phyloP scores from a whole-genome alignment of 768 basidiomycete genomes.

The Trametes coccinea region DNA sequence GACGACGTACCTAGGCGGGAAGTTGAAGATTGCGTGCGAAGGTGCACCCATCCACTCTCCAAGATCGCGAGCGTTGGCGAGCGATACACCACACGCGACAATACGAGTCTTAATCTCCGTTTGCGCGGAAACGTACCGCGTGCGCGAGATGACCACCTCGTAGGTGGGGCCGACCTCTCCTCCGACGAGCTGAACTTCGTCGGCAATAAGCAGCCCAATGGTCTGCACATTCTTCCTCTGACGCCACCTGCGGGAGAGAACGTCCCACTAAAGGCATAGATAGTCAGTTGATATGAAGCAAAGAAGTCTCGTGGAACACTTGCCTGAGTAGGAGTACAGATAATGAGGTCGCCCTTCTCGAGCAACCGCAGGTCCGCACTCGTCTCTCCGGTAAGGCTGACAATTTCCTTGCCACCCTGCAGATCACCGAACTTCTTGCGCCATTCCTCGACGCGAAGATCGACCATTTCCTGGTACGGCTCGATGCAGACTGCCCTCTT shows the following conservation, averaged over 20 bases:
- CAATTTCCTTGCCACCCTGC: constrained; percentile 92
- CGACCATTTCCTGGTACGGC: constrained; percentile 98
- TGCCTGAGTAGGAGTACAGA: constrained; percentile 91
- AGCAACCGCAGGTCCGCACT: constrained; percentile 87
- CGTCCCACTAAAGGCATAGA: constrained; percentile 72
- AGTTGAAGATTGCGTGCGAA: constrained; percentile 95
- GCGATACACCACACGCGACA: constrained; percentile 91
- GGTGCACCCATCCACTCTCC: constrained; percentile 98
- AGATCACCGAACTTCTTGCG: constrained; percentile 74
- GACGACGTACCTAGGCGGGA: constrained; percentile 74
- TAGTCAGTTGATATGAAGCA: not conserved
- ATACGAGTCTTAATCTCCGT: constrained; percentile 92
- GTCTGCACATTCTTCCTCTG: constrained; percentile 96
- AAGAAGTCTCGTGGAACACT: constrained; percentile 27
- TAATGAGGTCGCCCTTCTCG: constrained; percentile 89
- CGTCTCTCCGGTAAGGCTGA: constrained; percentile 91
- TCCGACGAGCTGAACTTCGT: constrained; percentile 93
- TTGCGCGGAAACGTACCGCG: constrained; percentile 94
- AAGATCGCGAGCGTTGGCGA: constrained; percentile 93
- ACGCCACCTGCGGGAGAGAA: constrained; percentile 92
- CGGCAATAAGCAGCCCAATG: constrained; percentile 89
- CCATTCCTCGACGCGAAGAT: constrained; percentile 89
- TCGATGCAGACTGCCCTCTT: constrained; percentile 91
- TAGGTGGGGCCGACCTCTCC: constrained; percentile 96
- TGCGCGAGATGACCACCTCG: constrained; percentile 93